Evolutionary conservation across 345 rosid genomes (phyloP), one percentile per base, ranked within the genome.

Genomic region (Arabidopsis suecica): DNA sequence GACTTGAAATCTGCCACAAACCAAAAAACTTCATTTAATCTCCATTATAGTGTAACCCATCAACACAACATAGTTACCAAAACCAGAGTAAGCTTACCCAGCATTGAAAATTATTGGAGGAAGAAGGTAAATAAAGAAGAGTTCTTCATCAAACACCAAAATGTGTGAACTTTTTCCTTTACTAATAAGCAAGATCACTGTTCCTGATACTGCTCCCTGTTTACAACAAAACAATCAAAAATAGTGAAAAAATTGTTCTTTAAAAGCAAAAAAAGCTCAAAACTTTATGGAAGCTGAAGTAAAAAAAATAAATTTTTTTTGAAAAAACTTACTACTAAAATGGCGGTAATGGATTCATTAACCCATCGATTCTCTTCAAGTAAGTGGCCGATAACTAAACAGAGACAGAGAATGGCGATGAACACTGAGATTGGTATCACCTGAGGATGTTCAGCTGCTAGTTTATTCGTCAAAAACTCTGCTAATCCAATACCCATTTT

Each of bases 21-120:
- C 37, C 61, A 60, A 51, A 9, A 51, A 36, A 64, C 7, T 18
- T 40, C 54, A 40, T 5, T 36, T 22, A 56, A 6, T 13, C 49
- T 45, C 64, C 42, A 67, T 34, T 16, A 57, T 30, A 20, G 33
- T 47, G 47, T 10, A 18, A 69, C 28, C 33, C 42, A 76, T 60
- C 16, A 20, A 48, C 47, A 70, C 10, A 37, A 0, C 8, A 68
- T 48, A 10, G 50, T 23, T 3, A 38, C 5, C 10, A 61, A 44
- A 55, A 54, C 16, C 30, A 71, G 20, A 47, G 38, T 16, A 30
- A 74, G 75, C 80, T 68, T 80, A 93, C 98, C 98, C 98, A 36
- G 97, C 98, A 82, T 91, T 93, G 81, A 93, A 93, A 62, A 93
- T 93, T 16, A 93, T 93, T 0, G 98, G 98, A 13, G 98, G 97